A percentile compares a stretch with the other conserved stretches of the same genome.
phyloP scores from a whole-genome alignment of 768 basidiomycete species.

The Agaricus subrufescens region DNA sequence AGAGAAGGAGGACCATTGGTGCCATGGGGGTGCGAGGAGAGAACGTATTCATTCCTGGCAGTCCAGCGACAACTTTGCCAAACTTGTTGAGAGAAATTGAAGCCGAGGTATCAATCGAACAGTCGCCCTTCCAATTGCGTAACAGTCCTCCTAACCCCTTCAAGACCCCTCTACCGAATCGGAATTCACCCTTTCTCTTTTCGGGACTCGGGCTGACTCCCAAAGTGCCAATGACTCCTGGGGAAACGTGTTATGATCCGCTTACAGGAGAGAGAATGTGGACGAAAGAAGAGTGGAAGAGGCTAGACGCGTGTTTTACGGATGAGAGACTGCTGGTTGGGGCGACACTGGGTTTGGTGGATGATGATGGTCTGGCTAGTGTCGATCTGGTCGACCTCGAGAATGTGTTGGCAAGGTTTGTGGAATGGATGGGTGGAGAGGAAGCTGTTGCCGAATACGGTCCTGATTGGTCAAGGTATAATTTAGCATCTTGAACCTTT shows the following conservation, averaged over 20 bases:
- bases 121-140: constrained; percentile 7
- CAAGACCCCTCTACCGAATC: constrained; percentile 21
- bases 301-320: constrained; percentile 73
- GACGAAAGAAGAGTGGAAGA: constrained; percentile 78
- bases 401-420: constrained; percentile 59
- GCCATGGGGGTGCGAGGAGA: constrained; percentile 43
- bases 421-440: constrained; percentile 42
- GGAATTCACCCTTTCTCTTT: background rate
- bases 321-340: constrained; percentile 58
- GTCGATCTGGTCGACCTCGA: constrained; percentile 50
- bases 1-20: constrained; percentile 29
- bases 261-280: constrained; percentile 35
- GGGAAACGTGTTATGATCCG: constrained; percentile 6
- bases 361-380: constrained; percentile 39
- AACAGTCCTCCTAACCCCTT: constrained; percentile 14
- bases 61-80: constrained; percentile 47
- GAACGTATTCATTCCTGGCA: constrained; percentile 49
- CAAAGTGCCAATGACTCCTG: constrained; percentile 7
- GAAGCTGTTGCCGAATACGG: constrained; percentile 35
- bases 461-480: constrained; percentile 52
- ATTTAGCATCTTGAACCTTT: background rate
- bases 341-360: constrained; percentile 13
- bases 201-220: background rate
- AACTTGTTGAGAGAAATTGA: constrained; percentile 60
- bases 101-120: constrained; percentile 31